Evolutionary conservation across 306 rosid genomes (phyloP).

Genomic region (Bauhinia variegata): DNA sequence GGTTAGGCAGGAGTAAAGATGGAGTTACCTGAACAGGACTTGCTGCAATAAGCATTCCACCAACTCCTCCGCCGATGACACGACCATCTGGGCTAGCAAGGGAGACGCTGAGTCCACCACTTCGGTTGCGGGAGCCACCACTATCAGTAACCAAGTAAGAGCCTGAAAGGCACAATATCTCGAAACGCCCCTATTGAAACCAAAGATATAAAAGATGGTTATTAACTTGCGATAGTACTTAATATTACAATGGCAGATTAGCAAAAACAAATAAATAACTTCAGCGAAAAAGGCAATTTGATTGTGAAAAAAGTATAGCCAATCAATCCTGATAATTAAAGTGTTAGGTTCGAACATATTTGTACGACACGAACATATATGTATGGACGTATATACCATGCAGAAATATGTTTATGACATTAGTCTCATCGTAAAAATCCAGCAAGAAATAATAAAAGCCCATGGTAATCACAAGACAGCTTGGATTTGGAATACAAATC

Average conservation of each 20-base stretch:
- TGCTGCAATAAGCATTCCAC: constrained; percentile 88
- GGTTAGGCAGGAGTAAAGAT: constrained; percentile 6
- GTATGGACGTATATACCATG: not conserved
- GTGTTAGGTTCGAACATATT: not conserved
- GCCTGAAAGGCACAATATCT: constrained; percentile 88
- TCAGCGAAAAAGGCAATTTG: not conserved
- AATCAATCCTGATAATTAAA: not conserved
- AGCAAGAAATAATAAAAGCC: constrained; percentile 4
- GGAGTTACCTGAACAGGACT: constrained; percentile 79
- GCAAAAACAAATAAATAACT: not conserved
- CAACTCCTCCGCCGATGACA: constrained; percentile 89
- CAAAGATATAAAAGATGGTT: constrained; percentile 25
- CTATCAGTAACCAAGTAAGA: constrained; percentile 69
- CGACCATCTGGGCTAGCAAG: constrained; percentile 95
- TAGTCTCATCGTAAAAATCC: not conserved
- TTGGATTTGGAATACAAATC: not conserved
- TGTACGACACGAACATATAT: not conserved
- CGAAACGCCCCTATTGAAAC: constrained; percentile 78
- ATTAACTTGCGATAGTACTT: not conserved
- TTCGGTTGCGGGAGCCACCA: constrained; percentile 64
- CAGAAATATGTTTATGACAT: not conserved
- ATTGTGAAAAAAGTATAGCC: not conserved
- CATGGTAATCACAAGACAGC: constrained; percentile 2
- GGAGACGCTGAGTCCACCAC: constrained; percentile 75
- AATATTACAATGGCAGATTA: not conserved